Conservation (phyloP, 2,329 filamentous ascomycete species). For the Fusarium sp. region DNA sequence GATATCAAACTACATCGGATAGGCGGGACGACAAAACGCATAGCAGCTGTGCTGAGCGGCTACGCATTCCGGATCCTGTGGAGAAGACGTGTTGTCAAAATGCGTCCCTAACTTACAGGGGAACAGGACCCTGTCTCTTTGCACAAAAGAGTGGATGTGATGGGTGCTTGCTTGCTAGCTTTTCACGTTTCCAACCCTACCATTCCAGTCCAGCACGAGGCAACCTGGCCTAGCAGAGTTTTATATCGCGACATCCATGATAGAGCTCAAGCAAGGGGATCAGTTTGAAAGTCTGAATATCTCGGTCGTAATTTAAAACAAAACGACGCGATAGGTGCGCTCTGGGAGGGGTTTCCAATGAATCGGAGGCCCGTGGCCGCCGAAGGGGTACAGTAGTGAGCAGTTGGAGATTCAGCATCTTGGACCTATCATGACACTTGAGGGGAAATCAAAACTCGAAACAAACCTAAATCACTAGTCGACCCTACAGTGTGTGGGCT, state of each 20-base stretch:
- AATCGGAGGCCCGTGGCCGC: neutral
- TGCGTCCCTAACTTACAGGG: neutral
- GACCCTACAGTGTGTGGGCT: neutral
- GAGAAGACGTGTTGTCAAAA: slow-evolving; percentile 1
- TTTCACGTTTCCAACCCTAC: neutral
- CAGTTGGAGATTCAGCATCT: neutral
- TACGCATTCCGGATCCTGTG: neutral
- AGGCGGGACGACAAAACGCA: slow-evolving; percentile 3
- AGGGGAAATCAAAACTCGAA: slow-evolving; percentile 9
- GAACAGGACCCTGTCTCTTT: neutral
- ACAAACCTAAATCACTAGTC: slow-evolving; percentile 5
- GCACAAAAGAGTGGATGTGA: neutral
- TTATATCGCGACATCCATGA: slow-evolving; percentile 7
- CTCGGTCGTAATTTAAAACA: slow-evolving; percentile 24
- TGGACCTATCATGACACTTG: slow-evolving; percentile 20
- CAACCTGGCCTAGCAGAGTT: slow-evolving; percentile 11
- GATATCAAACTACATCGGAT: neutral
- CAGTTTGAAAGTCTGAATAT: neutral
- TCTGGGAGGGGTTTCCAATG: neutral
- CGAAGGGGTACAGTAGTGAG: neutral
- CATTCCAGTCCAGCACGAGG: neutral
- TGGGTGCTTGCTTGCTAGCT: neutral
- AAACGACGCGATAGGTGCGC: slow-evolving; percentile 5
- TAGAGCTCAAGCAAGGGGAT: neutral
- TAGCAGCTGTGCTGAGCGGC: neutral